Evolutionary conservation across 257 asterid species (phyloP).

Genomic region (Apocynum venetum): DNA sequence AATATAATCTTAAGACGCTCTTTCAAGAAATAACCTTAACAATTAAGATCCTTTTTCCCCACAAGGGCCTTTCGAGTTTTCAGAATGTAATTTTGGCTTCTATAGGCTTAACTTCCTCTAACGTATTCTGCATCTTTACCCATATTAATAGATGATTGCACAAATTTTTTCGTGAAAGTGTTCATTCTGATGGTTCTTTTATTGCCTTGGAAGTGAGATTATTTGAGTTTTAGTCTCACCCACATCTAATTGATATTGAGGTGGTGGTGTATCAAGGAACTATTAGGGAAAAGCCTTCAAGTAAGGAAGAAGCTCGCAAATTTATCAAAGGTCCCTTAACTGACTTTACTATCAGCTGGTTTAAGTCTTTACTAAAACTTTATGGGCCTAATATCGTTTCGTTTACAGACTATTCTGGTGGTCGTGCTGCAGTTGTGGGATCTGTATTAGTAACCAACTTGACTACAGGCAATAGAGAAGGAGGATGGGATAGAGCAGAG

Average conservation of each 20-base stretch:
- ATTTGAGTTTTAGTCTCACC: conserved; percentile 33
- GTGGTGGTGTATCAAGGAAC: conserved; percentile 79
- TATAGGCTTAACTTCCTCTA: neutral
- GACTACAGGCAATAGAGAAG: conserved; percentile 56
- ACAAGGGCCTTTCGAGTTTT: no score
- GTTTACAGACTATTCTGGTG: conserved; percentile 69
- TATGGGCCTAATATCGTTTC: neutral
- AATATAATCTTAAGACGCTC: no score
- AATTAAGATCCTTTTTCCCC: no score
- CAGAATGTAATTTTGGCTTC: no score
- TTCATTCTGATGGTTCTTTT: conserved; percentile 18
- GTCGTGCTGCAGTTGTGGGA: conserved; percentile 75
- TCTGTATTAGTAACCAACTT: conserved; percentile 71
- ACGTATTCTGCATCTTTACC: neutral
- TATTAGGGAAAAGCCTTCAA: conserved; percentile 77
- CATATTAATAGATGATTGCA: neutral
- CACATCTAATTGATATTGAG: conserved; percentile 51
- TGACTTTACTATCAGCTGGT: conserved; percentile 7
- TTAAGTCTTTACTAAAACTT: neutral
- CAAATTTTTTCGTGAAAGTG: neutral
- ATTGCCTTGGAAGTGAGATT: conserved; percentile 26
- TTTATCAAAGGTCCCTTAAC: conserved; percentile 53
- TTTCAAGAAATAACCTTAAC: no score
- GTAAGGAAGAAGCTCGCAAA: conserved; percentile 65
- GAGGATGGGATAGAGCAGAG: conserved; percentile 89